Percentiles rank a stretch among this genome's conserved stretches.
These are phyloP conservation scores for Phytophthora sp. DNA, from an alignment of 352 stramenopile species.

Conservation along the genomic window DNA sequence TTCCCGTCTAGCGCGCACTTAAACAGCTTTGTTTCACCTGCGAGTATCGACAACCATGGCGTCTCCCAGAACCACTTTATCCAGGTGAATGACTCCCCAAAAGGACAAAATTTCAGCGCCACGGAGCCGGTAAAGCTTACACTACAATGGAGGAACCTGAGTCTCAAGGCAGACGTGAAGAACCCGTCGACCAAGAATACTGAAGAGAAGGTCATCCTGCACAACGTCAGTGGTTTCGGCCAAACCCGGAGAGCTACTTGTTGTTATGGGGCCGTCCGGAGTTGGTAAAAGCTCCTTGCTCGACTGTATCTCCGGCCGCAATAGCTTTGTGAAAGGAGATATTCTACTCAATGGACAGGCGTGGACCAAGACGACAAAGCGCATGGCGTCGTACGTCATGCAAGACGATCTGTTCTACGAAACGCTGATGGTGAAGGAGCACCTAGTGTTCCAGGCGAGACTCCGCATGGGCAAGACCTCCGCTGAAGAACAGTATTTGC, in stretches of 20 bases:
- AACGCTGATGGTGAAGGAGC: slow-evolving; percentile 74
- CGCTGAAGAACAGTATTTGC: slow-evolving; percentile 25
- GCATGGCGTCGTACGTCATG: slow-evolving; percentile 68
- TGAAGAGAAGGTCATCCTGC: slow-evolving; percentile 59
- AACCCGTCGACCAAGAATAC: slow-evolving; percentile 47
- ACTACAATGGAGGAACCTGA: slow-evolving; percentile 47
- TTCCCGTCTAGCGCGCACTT: too few species aligned
- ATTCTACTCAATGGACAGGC: slow-evolving; percentile 61
- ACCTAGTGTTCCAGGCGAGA: slow-evolving; percentile 64
- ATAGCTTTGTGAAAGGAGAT: slow-evolving; percentile 40
- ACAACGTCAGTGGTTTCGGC: slow-evolving; percentile 48
- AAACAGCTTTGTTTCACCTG: too few species aligned
- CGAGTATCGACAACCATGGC: too few species aligned
- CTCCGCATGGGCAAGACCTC: slow-evolving; percentile 56
- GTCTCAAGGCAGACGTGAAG: slow-evolving; percentile 30
- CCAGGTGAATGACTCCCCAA: slow-evolving; percentile 5
- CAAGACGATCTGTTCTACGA: slow-evolving; percentile 71
- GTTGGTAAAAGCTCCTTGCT: slow-evolving; percentile 78
- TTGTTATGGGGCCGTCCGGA: slow-evolving; percentile 72
- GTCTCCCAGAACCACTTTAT: slow-evolving; percentile 7
- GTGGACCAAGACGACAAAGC: slow-evolving; percentile 46
- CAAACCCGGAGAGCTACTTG: slow-evolving; percentile 59
- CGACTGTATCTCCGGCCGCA: too few species aligned
- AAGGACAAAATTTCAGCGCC: background rate
- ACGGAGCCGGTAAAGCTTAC: slow-evolving; percentile 16